Conservation (phyloP, 2,329 filamentous ascomycete genomes). For the Calonectria henricotiae region DNA sequence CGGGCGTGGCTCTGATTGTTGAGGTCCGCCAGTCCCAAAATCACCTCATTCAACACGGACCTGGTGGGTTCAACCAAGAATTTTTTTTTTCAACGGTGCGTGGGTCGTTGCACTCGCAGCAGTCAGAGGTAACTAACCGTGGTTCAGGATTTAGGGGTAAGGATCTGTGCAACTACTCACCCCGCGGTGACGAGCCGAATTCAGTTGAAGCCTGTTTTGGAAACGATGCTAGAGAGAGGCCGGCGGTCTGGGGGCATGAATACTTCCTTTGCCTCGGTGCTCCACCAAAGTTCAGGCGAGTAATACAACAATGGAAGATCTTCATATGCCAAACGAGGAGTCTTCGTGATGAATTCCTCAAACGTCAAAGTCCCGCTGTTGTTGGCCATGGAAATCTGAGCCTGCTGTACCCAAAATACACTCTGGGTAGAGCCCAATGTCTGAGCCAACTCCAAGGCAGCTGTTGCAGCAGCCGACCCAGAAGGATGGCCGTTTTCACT, state of each 20-base stretch:
- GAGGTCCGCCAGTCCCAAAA: slow-evolving; percentile 4
- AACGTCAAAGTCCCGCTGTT: slow-evolving; percentile 26
- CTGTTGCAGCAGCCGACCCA: slow-evolving; percentile 27
- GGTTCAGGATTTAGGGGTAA: background rate
- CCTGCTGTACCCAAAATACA: slow-evolving; percentile 54
- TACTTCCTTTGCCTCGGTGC: slow-evolving; percentile 46
- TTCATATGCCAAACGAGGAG: slow-evolving; percentile 49
- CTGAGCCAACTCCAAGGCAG: slow-evolving; percentile 42
- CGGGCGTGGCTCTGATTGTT: slow-evolving; percentile 43
- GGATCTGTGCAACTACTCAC: background rate
- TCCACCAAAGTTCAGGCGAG: slow-evolving; percentile 52
- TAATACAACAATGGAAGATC: slow-evolving; percentile 52
- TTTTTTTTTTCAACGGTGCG: background rate
- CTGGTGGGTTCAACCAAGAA: background rate
- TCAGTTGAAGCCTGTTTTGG: slow-evolving; percentile 10
- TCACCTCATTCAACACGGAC: slow-evolving; percentile 20
- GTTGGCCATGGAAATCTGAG: slow-evolving; percentile 41
- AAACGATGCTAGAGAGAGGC: slow-evolving; percentile 43
- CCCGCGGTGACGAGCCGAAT: background rate
- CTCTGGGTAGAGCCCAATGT: slow-evolving; percentile 47
- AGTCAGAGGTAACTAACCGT: too few species aligned
- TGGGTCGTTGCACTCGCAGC: background rate
- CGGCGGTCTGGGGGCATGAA: slow-evolving; percentile 51
- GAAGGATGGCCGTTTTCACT: slow-evolving; percentile 24
- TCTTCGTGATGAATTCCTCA: slow-evolving; percentile 44